Evolutionary conservation across 495 filamentous ascomycete species (phyloP), one percentile per base, ranked within the genome.

Genomic region (Hypoxylon fuscum): DNA sequence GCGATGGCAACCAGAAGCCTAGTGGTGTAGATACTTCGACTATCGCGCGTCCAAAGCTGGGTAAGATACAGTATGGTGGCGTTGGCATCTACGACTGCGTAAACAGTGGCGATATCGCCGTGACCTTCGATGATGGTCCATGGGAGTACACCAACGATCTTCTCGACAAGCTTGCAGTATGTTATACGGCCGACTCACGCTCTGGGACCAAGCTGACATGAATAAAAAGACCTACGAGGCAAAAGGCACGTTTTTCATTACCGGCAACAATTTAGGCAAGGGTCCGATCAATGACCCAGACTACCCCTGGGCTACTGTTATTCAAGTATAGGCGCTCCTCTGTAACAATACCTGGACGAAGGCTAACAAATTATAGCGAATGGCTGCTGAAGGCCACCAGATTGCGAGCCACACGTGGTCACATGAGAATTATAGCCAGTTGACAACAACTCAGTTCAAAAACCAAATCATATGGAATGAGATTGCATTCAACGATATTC

Each of bases 391-490:
- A 59, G 90, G 91, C n/a, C 92, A 96, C 68, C 92, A 95, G 70
- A 78, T 96, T 50, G 91, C 88, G 23, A 89, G 86, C 64, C 92
- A 96, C 64, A 95, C 90, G 1, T 96, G 90, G 91, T 90, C 88
- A 34, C 92, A 96, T 64, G 87, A 76, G 82, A 92, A 79, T 74
- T 92, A 63, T 81, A 82, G 73, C 81, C 83, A 68, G 69, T 86
- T 70, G 77, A 83, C 46, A 58, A 83, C 47, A 68, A 67, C 23
- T 69, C 78, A 88, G 54, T 85, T 88, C 58, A 77, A 77, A 3
- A 80, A 87, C 14, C 88, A 95, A 64, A 87, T 96, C 71, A 68
- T 83, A 44, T 91, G 87, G 80, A 90, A 90, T 55, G 92, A 95
- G 72, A 90, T 88, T 53, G 92, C 91, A 0, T 64, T 95, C 15